A percentile compares a stretch with the other conserved stretches of the same genome.
Conservation (phyloP, 805 yeast species). For the Candida glaebosa region DNA sequence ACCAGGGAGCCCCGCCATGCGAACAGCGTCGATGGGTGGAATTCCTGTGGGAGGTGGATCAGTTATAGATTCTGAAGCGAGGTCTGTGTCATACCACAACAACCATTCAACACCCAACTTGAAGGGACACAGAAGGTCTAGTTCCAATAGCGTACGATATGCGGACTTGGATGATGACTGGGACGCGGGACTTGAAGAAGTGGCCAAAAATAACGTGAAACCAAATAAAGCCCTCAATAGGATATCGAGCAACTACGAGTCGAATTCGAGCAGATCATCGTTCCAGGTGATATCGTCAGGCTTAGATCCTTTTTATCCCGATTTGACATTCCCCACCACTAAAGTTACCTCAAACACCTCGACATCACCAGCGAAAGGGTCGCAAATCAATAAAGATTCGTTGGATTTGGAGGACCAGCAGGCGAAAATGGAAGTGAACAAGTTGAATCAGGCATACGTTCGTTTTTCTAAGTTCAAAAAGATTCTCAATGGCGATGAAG, state of each 20-base stretch:
- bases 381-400: conserved; percentile 26
- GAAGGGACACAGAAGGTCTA: conserved; percentile 12
- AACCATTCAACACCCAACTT: conserved; percentile 7
- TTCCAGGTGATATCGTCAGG: conserved; percentile 23
- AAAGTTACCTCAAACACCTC: conserved; percentile 4
- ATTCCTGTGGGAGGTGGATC: conserved; percentile 10
- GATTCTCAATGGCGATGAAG: conserved; percentile 45
- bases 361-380: neutral
- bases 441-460: conserved; percentile 55
- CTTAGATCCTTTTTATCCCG: conserved; percentile 38
- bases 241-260: conserved; percentile 8
- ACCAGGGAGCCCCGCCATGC: conserved; percentile 12
- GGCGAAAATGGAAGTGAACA: conserved; percentile 48
- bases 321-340: conserved; percentile 24
- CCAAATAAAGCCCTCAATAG: conserved; percentile 3
- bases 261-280: conserved; percentile 22
- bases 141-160: conserved; percentile 32
- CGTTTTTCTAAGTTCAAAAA: conserved; percentile 66
- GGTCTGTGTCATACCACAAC: conserved; percentile 1
- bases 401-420: conserved; percentile 40
- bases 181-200: conserved; percentile 67
- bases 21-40: conserved; percentile 20
- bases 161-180: conserved; percentile 87
- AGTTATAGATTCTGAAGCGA: neutral
- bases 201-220: conserved; percentile 11